phyloP scores from a whole-genome alignment of 2,329 filamentous ascomycete species.

The Diaporthe citri region DNA sequence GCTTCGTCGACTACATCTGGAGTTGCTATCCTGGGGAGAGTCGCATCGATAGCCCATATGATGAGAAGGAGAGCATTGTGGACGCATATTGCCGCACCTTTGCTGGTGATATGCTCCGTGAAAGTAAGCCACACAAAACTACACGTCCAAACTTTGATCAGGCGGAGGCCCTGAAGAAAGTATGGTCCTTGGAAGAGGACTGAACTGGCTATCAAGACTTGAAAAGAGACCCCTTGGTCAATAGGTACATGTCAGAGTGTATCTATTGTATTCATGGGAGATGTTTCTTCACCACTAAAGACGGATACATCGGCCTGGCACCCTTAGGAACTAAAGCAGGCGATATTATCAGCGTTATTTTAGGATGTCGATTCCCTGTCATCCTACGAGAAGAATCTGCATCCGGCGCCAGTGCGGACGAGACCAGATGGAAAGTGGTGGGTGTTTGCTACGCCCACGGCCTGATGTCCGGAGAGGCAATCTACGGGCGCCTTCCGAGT shows the following conservation, averaged over 20 bases:
- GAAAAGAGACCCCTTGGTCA: neutral
- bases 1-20: neutral
- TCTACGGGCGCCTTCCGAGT: neutral
- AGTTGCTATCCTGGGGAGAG: neutral
- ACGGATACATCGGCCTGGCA: neutral
- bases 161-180: neutral
- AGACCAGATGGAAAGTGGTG: constrained; percentile 11
- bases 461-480: neutral
- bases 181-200: neutral
- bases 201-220: neutral
- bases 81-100: constrained; percentile 1
- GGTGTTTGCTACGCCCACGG: neutral
- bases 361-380: neutral
- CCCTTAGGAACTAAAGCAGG: neutral
- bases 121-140: neutral
- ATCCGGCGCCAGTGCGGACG: neutral
- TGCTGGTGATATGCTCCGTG: neutral
- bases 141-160: neutral
- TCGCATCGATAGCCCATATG: neutral
- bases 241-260: neutral
- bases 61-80: neutral
- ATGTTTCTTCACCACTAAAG: constrained; percentile 7
- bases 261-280: neutral
- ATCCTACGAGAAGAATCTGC: neutral
- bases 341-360: neutral